Percentiles rank a stretch among this genome's conserved stretches.
Evolutionary conservation across 805 yeast species (phyloP).

Genomic region (Wickerhamomyces bovis): DNA sequence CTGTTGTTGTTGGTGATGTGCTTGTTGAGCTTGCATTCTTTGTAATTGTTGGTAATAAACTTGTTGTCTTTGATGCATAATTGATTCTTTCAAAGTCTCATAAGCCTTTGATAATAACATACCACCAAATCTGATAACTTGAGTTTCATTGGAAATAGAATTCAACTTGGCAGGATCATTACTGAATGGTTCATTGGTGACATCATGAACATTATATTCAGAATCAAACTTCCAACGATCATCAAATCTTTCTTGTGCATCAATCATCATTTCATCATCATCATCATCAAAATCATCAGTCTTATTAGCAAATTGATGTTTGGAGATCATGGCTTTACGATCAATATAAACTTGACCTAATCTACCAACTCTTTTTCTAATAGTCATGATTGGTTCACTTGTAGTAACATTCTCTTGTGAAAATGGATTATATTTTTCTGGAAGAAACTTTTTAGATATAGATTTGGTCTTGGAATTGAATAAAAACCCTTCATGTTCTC

Average conservation of each 20-base stretch:
- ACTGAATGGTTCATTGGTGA: conserved; percentile 45
- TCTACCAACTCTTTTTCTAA: conserved; percentile 74
- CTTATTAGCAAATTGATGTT: conserved; percentile 36
- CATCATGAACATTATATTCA: conserved; percentile 36
- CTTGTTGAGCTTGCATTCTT: conserved; percentile 23
- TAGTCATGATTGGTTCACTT: conserved; percentile 42
- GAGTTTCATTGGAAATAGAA: conserved; percentile 79
- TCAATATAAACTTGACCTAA: conserved; percentile 68
- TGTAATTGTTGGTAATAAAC: conserved; percentile 27
- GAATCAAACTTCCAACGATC: conserved; percentile 66
- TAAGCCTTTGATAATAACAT: conserved; percentile 85
- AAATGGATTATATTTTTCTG: conserved; percentile 34
- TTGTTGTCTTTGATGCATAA: conserved; percentile 61
- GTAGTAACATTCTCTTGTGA: conserved; percentile 27
- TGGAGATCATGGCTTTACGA: conserved; percentile 49
- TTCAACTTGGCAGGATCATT: conserved; percentile 80
- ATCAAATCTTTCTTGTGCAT: conserved; percentile 40
- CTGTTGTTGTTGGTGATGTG: conserved; percentile 13
- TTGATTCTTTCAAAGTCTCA: conserved; percentile 71
- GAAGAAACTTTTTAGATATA: conserved; percentile 21
- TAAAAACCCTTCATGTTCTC: conserved; percentile 27
- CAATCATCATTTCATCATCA: conserved; percentile 26
- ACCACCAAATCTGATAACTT: conserved; percentile 84
- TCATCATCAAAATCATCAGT: conserved; percentile 27
- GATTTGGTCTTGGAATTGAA: conserved; percentile 21